These are phyloP conservation scores for Podila horticola DNA, from an alignment of 192 early-diverging fungal genomes.

Conservation along the genomic window DNA sequence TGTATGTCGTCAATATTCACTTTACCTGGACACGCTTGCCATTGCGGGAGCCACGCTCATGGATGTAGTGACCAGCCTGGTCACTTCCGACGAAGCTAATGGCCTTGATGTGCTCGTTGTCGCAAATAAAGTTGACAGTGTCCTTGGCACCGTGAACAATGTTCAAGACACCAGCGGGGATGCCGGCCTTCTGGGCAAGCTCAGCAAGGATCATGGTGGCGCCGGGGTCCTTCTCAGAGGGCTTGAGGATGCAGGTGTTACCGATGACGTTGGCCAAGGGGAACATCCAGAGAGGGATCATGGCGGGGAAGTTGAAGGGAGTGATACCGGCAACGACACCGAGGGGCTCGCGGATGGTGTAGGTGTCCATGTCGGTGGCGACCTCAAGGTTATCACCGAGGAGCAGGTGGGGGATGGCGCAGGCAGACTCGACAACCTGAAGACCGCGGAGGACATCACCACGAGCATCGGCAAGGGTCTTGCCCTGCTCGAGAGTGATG, in stretches of 20 bases:
- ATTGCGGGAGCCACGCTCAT: slow-evolving; percentile 83
- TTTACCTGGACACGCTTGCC: slow-evolving; percentile 92
- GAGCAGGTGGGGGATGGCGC: slow-evolving; percentile 79
- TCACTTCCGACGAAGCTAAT: slow-evolving; percentile 97
- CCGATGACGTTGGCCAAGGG: slow-evolving; percentile 93
- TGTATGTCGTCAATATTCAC: too few species aligned
- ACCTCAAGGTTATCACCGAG: slow-evolving; percentile 89
- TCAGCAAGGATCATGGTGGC: slow-evolving; percentile 90
- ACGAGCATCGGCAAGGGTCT: slow-evolving; percentile 90
- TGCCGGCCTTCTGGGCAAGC: slow-evolving; percentile 88
- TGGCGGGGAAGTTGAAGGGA: slow-evolving; percentile 98
- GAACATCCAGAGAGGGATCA: slow-evolving; percentile 97
- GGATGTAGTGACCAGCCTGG: slow-evolving; percentile 87
- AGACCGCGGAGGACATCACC: slow-evolving; percentile 93
- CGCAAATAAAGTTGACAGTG: slow-evolving; percentile 92
- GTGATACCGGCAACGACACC: slow-evolving; percentile 95
- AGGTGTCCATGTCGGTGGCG: slow-evolving; percentile 95
- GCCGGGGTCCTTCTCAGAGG: slow-evolving; percentile 93
- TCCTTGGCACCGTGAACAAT: slow-evolving; percentile 89
- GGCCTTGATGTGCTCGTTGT: slow-evolving; percentile 85
- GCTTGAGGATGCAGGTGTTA: slow-evolving; percentile 93
- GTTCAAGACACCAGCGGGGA: slow-evolving; percentile 92
- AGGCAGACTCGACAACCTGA: slow-evolving; percentile 91
- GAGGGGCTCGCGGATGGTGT: slow-evolving; percentile 90
- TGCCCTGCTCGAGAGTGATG: slow-evolving; percentile 92